Percentiles rank a stretch among this genome's conserved stretches.
phyloP scores from a whole-genome alignment of 306 rosid species.

The Castanospermum australe region DNA sequence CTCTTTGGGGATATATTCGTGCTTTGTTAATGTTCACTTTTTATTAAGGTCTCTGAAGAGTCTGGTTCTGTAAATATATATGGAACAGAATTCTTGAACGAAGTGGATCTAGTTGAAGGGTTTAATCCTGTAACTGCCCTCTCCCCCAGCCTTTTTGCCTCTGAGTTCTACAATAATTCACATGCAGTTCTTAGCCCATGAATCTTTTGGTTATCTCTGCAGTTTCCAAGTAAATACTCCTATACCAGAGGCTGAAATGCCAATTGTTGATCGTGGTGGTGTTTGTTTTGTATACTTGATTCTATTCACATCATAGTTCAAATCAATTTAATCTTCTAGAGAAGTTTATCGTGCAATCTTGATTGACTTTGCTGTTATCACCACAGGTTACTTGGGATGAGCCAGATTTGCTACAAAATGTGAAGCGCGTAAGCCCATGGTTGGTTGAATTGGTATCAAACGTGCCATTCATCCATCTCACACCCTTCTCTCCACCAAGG shows the following conservation, averaged over 20 bases:
- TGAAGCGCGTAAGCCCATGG: conserved; percentile 98
- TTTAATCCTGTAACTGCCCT: too few species aligned
- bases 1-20: neutral
- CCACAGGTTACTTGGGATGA: conserved; percentile 96
- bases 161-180: too few species aligned
- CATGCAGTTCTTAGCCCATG: neutral
- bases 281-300: neutral
- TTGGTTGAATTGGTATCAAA: conserved; percentile 83
- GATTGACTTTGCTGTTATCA: conserved; percentile 9
- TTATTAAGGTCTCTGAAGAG: neutral
- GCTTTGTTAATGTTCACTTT: neutral
- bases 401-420: conserved; percentile 95
- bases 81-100: neutral
- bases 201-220: neutral
- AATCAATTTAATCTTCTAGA: neutral
- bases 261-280: neutral
- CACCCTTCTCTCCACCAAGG: conserved; percentile 76
- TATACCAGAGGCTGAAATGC: neutral
- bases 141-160: too few species aligned
- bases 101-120: neutral
- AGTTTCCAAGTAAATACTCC: neutral
- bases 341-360: neutral
- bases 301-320: neutral
- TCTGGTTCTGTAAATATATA: neutral
- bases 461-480: conserved; percentile 59